Base-by-base conservation (phyloP, 805 yeast species). In the Grigorovia transvaalensis region DNA sequence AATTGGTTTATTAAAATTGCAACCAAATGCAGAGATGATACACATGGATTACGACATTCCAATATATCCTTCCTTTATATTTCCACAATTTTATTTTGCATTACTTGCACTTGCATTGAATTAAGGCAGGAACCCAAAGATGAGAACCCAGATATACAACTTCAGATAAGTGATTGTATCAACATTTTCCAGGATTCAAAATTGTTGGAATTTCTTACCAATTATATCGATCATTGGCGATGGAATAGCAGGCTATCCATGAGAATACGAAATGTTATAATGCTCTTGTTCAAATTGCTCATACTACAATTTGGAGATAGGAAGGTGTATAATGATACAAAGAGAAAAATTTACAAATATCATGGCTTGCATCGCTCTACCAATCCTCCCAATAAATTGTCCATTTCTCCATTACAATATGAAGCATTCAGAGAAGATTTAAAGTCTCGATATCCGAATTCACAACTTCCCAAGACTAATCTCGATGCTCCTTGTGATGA, bases 341-440 rank as follows among this genome's bases (percentile, higher is more conserved):
- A 83, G 57, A 61, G 67, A 2, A 78, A 71, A 56, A 65, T 84
- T 20, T 64, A 71, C 33, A 59, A 68, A 33, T 71, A 70, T 45
- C 77, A 74, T 60, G 72, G 63, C 1, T 53, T 62, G 55, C 53
- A 67, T 55, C 47, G 58, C 49, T 29, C 66, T 55, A 48, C 51
- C 9, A 43, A 60, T 30, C 50, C 55, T 5, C 56, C 70, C 43
- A 64, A 59, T 47, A 64, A 62, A 48, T 68, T 76, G 48, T 67
- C 74, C 0, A 82, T 90, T 9, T 82, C 96, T 0, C 96, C 96
- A 0, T 67, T 87, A n/a, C 96, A 90, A 57, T 91, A 87, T 62
- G 82, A 81, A 60, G 80, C 85, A 7, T 89, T 86, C 61, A 74
- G 88, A 54, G 86, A 85, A 50, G 95, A 88, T 54, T 65, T 90